Evolutionary conservation across 305 asterid species (phyloP), one percentile per base, ranked within the genome.

Genomic region (Stenogyne calaminthoides): DNA sequence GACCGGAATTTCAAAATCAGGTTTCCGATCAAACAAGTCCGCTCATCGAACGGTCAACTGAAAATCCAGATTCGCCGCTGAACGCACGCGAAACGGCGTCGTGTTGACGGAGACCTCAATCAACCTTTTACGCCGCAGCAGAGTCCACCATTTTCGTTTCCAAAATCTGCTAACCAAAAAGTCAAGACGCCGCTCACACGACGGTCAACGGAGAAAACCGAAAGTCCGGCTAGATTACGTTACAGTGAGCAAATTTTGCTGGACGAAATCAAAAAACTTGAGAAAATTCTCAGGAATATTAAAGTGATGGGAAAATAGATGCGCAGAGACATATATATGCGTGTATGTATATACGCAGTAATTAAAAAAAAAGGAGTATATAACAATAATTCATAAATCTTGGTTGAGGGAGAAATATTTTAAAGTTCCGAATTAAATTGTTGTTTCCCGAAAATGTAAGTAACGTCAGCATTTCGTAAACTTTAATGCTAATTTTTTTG

Each of bases 41-140:
- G 51, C 83, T 75, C 80, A 65, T 82, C n/a, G n/a, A n/a, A n/a
- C n/a, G n/a, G n/a, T n/a, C 80, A 82, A 74, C 79, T 8, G 54
- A 55, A 73, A 72, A 36, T 44, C 39, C 64, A 68, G 69, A 79
- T 72, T 76, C 37, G 80, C 84, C 77, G 86, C 74, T 14, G 54
- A 59, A 61, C 19, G 2, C 22, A 66, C 4, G 5, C 32, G 32
- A 27, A 27, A 37, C 7, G 77, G 77, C 51, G 5, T 40, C 6
- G 20, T 7, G 62, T 20, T 51, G 77, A 46, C 81, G 77, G 69
- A 77, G 59, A 71, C 77, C 77, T 15, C 64, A 65, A 76, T 15
- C 64, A 65, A 76, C 49, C 40, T 5, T 34, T 37, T 62, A 59
- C 5, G 52, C 76, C 27, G 67, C 46, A 15, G 56, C 47, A 70